Evolutionary conservation across 2,329 filamentous ascomycete species (phyloP), one percentile per base, ranked within the genome.

Genomic region (Aspergillus melleus): DNA sequence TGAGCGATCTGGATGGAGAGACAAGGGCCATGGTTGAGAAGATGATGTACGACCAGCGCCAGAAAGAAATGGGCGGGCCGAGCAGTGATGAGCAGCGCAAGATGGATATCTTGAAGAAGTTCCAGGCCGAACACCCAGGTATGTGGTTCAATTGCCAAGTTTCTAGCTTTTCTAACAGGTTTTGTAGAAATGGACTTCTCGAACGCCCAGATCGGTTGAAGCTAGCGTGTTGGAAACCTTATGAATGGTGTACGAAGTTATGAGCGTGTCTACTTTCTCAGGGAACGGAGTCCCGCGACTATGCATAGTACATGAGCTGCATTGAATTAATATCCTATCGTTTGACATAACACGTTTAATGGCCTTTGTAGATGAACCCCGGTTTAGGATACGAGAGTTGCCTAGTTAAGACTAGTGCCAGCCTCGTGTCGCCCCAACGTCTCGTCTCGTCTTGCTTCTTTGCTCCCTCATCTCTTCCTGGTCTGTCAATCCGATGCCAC

Each of bases 1-100:
- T 99, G 71, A 88, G 90, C 59, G 95, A 99, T 76, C 82, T 99
- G 67, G 94, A 98, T 73, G 95, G 95, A 62, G 90, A 96, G 83
- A 99, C 95, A 56, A 86, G 95, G 65, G 86, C 88, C 60, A 98
- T 99, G 94, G 95, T 99, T 49, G 95, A 99, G 87, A 99, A 99
- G 86, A 99, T 99, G 95, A 99, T 99, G 95, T 99, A 86, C 72
- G 95, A 99, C 81, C 95, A 99, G 83, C 84, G 90, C 67, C 93
- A 98, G 81, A 99, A 99, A 86, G 93, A 98, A 81, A 82, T 85
- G 77, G 95, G 95, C 4, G 84, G 90, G 77, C 91, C 92, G 51
- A 92, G 89, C 12, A 96, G 91, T 66, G 95, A 98, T 67, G 95
- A 99, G 81, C 88, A 96, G 84, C 91, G 93, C 83, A 98, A 98